Evolutionary conservation across 1,284 basidiomycete genomes (phyloP), one percentile per base, ranked within the genome.

Genomic region (Ganoderma boninense): DNA sequence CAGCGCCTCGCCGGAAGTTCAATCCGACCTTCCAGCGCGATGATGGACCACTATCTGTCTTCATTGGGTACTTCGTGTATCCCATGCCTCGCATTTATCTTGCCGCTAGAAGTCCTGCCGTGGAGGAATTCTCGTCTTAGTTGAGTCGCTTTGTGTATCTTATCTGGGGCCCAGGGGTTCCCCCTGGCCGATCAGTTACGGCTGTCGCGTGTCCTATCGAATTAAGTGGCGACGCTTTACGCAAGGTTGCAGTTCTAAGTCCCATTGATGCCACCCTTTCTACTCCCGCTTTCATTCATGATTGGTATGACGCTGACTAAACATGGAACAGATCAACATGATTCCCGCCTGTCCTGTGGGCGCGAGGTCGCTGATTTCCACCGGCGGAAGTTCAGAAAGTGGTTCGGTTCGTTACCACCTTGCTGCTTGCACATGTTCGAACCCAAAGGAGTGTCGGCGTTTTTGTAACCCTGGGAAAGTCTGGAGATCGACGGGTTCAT

Each of bases 371-470:
- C 23, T 54, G 49, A 35, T 14, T 66, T 62, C 23, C 38, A 29
- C 35, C 59, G 23, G 49, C 59, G 35, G 40, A 40, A 38, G 43
- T 49, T 38, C n/a, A 60, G 57, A 23, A 62, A 20, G 38, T 40
- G 16, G 59, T 26, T 35, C 52, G 49, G 32, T 56, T 46, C 56
- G 67, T 59, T 43, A 52, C 43, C 43, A 59, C 67, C 62, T 68
- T 62, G 40, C 67, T 54, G 44, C 26, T 23, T 68, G 63, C 52
- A 44, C 67, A 64, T 68, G 67, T 42, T 56, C 62, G 14, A n/a
- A 35, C 42, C 43, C 57, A 64, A 67, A 52, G 67, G 56, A 52
- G 56, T 59, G n/a, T 64, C 67, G 67, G 67, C 62, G 57, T 59
- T 64, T 64, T 46, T 64, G 43, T 20, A 18, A 42, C 23, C 61